Evolutionary conservation across 2,329 filamentous ascomycete genomes (phyloP).

Genomic region (Trichoderma koningiopsis): DNA sequence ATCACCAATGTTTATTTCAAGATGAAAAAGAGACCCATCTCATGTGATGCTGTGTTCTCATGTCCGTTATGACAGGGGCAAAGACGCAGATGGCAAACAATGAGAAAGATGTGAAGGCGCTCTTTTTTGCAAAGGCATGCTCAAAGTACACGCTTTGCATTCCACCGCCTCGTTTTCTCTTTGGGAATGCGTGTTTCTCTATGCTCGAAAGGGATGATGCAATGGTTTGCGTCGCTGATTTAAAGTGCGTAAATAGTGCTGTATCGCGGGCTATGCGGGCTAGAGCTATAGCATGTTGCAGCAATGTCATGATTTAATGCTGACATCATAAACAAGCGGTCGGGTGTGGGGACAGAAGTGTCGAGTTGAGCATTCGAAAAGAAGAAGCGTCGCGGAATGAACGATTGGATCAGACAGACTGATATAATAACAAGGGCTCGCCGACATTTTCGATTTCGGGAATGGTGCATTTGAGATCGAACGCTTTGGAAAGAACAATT

Average conservation of each 20-base stretch:
- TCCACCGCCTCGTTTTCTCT: background rate
- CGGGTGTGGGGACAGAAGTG: background rate
- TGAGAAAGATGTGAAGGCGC: background rate
- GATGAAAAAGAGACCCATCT: background rate
- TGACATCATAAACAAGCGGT: constrained; percentile 13
- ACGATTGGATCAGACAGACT: constrained; percentile 51
- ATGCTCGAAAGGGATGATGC: background rate
- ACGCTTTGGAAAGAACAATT: constrained; percentile 97
- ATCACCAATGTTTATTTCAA: background rate
- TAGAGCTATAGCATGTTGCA: background rate
- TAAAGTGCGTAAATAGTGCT: background rate
- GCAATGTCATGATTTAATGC: background rate
- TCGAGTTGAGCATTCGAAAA: background rate
- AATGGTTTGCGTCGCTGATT: background rate
- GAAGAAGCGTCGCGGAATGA: background rate
- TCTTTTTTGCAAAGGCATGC: background rate
- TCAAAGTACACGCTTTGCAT: background rate
- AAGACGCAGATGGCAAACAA: background rate
- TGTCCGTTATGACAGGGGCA: no score
- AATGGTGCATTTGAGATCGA: constrained; percentile 98
- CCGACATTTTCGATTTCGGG: constrained; percentile 98
- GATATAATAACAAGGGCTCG: constrained; percentile 91
- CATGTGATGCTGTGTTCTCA: background rate
- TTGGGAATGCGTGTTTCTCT: background rate
- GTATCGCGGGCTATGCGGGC: background rate